Evolutionary conservation across 305 asterid species (phyloP).

Genomic region (Fraxinus ornus): DNA sequence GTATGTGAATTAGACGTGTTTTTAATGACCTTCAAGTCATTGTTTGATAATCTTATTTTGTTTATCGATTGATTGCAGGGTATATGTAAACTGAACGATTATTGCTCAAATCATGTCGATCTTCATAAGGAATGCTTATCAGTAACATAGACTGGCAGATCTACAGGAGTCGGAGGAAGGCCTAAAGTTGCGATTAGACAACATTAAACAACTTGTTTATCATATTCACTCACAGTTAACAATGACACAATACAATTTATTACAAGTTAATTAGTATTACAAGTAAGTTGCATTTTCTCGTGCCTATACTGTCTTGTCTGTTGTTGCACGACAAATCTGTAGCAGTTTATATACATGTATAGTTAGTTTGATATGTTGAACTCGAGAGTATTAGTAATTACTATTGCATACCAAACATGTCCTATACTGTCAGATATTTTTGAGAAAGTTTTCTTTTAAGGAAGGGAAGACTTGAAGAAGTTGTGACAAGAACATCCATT

Average conservation of each 20-base stretch:
- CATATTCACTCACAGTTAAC: background rate
- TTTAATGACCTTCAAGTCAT: background rate
- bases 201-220: constrained; percentile 1
- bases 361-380: background rate
- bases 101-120: background rate
- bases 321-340: too few species aligned
- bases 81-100: constrained; percentile 24
- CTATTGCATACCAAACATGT: background rate
- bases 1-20: background rate
- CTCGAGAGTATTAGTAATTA: background rate
- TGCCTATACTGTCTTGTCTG: too few species aligned
- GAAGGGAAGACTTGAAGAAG: background rate
- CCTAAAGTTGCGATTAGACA: background rate
- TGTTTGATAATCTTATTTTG: background rate
- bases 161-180: background rate
- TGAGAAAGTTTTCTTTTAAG: background rate
- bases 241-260: background rate
- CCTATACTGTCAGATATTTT: background rate
- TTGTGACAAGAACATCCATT: constrained; percentile 27
- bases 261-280: background rate
- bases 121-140: background rate
- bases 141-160: constrained; percentile 3
- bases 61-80: constrained; percentile 29
- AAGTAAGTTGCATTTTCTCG: background rate
- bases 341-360: too few species aligned